Percentiles rank a stretch among this genome's conserved stretches.
Evolutionary conservation across 306 rosid genomes (phyloP).

Genomic region (Cicer pinnatifidum): DNA sequence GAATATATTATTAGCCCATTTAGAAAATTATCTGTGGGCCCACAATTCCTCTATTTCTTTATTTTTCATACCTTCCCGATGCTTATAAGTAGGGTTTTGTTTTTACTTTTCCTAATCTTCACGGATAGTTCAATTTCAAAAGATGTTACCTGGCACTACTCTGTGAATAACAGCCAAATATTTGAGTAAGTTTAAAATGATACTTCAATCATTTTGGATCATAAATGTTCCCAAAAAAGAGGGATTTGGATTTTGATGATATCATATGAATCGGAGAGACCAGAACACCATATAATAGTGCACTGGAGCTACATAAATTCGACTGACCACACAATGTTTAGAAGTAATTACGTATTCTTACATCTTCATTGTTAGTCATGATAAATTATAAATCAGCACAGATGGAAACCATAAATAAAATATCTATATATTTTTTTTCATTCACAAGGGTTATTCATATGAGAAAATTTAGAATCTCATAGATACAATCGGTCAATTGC

Average conservation of each 20-base stretch:
- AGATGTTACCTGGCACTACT: not conserved
- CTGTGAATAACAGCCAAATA: not conserved
- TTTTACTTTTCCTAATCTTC: slow-evolving; percentile 2
- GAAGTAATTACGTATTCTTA: not conserved
- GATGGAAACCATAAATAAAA: not conserved
- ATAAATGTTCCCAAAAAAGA: not conserved
- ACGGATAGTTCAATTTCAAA: slow-evolving; percentile 3
- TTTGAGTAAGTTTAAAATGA: not conserved
- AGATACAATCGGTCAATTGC: not conserved
- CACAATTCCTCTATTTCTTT: slow-evolving; percentile 10
- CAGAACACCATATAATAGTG: not conserved
- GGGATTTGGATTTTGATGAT: not conserved
- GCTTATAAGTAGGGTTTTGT: not conserved
- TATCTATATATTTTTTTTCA: not conserved
- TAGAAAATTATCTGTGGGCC: slow-evolving; percentile 1
- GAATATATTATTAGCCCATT: not conserved
- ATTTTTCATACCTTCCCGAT: slow-evolving; percentile 14
- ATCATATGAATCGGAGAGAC: not conserved
- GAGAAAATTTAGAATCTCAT: slow-evolving; percentile 5
- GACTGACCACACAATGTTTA: slow-evolving; percentile 25
- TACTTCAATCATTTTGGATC: not conserved
- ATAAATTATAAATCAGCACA: slow-evolving; percentile 8
- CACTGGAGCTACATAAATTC: slow-evolving; percentile 1
- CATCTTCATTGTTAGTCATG: slow-evolving; percentile 1
- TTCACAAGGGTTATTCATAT: not conserved